A percentile compares a stretch with the other conserved stretches of the same genome.
Evolutionary conservation across 352 stramenopile species (phyloP).

Genomic region (Pythium apleroticum): DNA sequence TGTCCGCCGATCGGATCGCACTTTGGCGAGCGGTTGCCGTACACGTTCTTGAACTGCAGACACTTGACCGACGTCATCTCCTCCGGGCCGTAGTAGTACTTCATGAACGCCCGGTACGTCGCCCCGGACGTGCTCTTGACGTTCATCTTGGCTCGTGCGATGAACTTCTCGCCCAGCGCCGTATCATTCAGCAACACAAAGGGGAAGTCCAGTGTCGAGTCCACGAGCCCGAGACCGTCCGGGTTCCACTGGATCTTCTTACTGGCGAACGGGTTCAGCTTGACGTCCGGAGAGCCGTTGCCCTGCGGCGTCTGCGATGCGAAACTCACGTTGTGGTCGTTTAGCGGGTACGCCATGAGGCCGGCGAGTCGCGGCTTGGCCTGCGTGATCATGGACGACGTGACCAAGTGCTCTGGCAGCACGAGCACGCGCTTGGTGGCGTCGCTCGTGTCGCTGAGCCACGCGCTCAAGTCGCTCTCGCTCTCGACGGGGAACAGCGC

Average conservation of each 20-base stretch:
- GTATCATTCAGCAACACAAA: constrained; percentile 64
- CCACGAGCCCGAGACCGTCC: constrained; percentile 45
- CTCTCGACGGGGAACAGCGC: constrained; percentile 49
- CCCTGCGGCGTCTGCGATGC: constrained; percentile 60
- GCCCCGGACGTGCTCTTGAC: constrained; percentile 36
- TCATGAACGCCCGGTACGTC: constrained; percentile 78
- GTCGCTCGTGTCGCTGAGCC: constrained; percentile 31
- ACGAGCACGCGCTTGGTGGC: constrained; percentile 60
- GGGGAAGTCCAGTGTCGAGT: constrained; percentile 48
- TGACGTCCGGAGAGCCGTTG: constrained; percentile 49
- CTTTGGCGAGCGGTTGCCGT: constrained; percentile 55
- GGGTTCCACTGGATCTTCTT: constrained; percentile 71
- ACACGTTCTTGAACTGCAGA: constrained; percentile 76
- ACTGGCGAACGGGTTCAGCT: constrained; percentile 66
- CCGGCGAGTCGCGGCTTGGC: constrained; percentile 45
- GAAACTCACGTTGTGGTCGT: constrained; percentile 47
- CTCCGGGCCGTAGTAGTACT: constrained; percentile 81
- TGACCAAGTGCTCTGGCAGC: constrained; percentile 61
- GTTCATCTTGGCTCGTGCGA: constrained; percentile 61
- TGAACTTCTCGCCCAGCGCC: constrained; percentile 39
- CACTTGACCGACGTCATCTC: constrained; percentile 75
- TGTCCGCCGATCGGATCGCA: constrained; percentile 82
- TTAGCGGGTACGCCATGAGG: constrained; percentile 56
- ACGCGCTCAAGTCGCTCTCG: constrained; percentile 42
- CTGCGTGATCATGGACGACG: constrained; percentile 33